Percentiles rank a stretch among this genome's conserved stretches.
phyloP scores from a whole-genome alignment of 257 asterid species.

The Coffea canephora region DNA sequence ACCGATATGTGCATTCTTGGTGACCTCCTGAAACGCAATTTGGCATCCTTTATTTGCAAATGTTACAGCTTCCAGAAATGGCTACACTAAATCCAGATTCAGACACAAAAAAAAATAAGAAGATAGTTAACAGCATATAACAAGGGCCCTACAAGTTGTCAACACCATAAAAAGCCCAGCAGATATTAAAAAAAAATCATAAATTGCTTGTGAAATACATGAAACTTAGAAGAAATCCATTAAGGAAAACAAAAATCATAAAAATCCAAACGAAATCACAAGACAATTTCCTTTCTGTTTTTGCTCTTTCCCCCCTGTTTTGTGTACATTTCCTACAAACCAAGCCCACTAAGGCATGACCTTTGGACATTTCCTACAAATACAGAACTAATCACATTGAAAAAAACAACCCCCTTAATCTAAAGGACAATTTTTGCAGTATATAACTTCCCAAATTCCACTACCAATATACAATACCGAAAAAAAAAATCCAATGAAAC shows the following conservation, averaged over 20 bases:
- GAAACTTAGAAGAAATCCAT: too few species aligned
- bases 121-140: not conserved
- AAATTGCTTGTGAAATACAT: not conserved
- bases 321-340: not conserved
- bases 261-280: not conserved
- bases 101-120: too few species aligned
- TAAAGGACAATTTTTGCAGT: not conserved
- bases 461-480: not conserved
- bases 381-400: not conserved
- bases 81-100: not conserved
- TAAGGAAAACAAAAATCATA: too few species aligned
- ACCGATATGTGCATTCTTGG: not conserved
- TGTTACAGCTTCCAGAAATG: not conserved
- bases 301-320: too few species aligned
- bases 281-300: too few species aligned
- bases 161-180: not conserved
- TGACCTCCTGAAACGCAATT: conserved; percentile 9
- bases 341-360: not conserved
- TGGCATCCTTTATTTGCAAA: not conserved
- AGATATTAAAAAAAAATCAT: not conserved
- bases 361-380: not conserved
- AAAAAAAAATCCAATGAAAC: too few species aligned
- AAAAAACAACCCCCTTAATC: not conserved
- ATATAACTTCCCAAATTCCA: not conserved
- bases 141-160: not conserved